Evolutionary conservation across 2,329 filamentous ascomycete genomes (phyloP), one percentile per base, ranked within the genome.

Genomic region (Pestalotiopsis sp.): DNA sequence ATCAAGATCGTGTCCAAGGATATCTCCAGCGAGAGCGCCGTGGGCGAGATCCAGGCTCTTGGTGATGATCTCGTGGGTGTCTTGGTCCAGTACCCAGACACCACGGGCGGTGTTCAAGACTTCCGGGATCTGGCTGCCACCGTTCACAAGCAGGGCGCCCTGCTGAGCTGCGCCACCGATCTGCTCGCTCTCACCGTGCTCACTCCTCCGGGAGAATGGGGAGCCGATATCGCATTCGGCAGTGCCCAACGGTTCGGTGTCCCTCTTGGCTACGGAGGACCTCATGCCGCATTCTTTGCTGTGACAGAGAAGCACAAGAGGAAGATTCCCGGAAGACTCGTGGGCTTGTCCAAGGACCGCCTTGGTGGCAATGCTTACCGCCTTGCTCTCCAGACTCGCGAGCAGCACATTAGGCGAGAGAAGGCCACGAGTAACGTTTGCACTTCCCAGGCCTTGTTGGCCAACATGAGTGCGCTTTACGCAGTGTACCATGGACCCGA

Each of bases 361-460:
- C 85, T 94, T 4, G 95, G 95, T 7, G 89, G 93, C 71, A 91
- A 88, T 13, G 95, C 95, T 4, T 90, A 97, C 72, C 88, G 95
- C 74, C 83, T 98, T 76, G 93, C 95, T 20, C 84, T 98, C 65
- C 95, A 98, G 82, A 98, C 95, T 11, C 88, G 95, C 74, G 95
- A 98, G 82, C 95, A 98, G 83, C 95, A 98, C 79, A 98, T 98
- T 78, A 89, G 95, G 72, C 89, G 95, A 76, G 95, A 98, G 80
- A 98, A 98, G 87, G 95, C 95, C 1, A 98, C 95, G 1, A 97
- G 94, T 84, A 98, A 98, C 78, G 95, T 98, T 69, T 98, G 95
- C 84, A 98, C 95, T 1, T 95, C 95, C 1, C 95, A 98, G 81
- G 95, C 95, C 9, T 84, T 98, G 31, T 85, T 98, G 65, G 95